These are phyloP conservation scores for Ilyonectria robusta DNA, from an alignment of 2,329 filamentous ascomycete genomes.

Conservation along the genomic window DNA sequence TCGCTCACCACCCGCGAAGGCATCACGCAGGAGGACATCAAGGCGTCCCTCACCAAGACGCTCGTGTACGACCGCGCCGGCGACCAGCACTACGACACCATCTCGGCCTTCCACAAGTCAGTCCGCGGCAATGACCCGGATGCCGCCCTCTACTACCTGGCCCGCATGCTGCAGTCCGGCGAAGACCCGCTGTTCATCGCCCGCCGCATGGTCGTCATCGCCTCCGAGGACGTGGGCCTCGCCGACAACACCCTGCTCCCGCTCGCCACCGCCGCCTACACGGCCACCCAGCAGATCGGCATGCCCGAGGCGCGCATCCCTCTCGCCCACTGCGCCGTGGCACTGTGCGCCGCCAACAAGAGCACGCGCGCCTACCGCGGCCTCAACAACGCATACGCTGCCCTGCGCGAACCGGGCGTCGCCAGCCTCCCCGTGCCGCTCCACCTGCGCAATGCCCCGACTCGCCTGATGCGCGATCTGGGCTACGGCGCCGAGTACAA, in stretches of 20 bases:
- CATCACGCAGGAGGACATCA: conserved; percentile 83
- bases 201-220: conserved; percentile 92
- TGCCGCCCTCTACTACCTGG: conserved; percentile 93
- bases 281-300: conserved; percentile 91
- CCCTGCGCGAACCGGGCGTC: conserved; percentile 85
- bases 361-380: conserved; percentile 89
- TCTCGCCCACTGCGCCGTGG: conserved; percentile 88
- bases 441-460: conserved; percentile 93
- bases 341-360: conserved; percentile 85
- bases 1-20: conserved; percentile 72
- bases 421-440: conserved; percentile 86
- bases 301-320: conserved; percentile 96
- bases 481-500: conserved; percentile 95
- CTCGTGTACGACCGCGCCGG: conserved; percentile 95
- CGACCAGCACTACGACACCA: conserved; percentile 98
- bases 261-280: conserved; percentile 88
- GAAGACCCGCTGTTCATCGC: conserved; percentile 96
- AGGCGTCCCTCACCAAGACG: conserved; percentile 88
- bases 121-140: conserved; percentile 90
- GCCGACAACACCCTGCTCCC: conserved; percentile 88
- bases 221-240: conserved; percentile 92
- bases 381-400: conserved; percentile 83
- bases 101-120: conserved; percentile 97
- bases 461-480: conserved; percentile 91
- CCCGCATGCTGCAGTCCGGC: conserved; percentile 94